Conservation (phyloP, 176 grass and related monocot genomes). For the Aegilops longissima region DNA sequence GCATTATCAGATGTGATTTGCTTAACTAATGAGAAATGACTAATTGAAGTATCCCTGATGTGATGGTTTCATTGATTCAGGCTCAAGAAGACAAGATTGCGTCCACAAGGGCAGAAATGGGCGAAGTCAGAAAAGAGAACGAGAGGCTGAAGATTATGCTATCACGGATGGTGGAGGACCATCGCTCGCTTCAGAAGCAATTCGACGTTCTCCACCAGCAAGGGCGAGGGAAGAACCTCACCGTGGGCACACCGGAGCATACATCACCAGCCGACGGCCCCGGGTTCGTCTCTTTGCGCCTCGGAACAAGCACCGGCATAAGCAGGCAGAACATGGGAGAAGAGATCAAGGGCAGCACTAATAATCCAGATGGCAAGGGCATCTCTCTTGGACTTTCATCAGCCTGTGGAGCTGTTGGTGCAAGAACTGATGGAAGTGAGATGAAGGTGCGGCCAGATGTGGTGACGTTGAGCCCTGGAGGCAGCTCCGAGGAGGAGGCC, state of each 20-base stretch:
- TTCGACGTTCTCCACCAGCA: conserved; percentile 45
- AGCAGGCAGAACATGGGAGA: conserved; percentile 46
- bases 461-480: conserved; percentile 58
- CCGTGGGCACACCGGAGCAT: background rate
- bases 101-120: conserved; percentile 72
- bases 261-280: background rate
- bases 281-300: conserved; percentile 49
- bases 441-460: conserved; percentile 7
- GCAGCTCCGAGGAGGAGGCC: conserved; percentile 45
- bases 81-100: conserved; percentile 51
- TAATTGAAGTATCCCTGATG: background rate
- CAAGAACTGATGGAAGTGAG: background rate
- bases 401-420: conserved; percentile 37
- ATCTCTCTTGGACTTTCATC: conserved; percentile 53
- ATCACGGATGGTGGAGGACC: conserved; percentile 49
- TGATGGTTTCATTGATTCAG: background rate
- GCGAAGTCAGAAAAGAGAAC: conserved; percentile 76
- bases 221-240: conserved; percentile 21
- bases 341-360: background rate
- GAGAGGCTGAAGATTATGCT: conserved; percentile 62
- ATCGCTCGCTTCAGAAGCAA: conserved; percentile 61
- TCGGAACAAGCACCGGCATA: conserved; percentile 39
- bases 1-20: conserved; percentile 46
- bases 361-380: background rate
- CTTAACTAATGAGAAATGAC: background rate